phyloP scores from a whole-genome alignment of 768 basidiomycete species.

The Tulasnella sp. region DNA sequence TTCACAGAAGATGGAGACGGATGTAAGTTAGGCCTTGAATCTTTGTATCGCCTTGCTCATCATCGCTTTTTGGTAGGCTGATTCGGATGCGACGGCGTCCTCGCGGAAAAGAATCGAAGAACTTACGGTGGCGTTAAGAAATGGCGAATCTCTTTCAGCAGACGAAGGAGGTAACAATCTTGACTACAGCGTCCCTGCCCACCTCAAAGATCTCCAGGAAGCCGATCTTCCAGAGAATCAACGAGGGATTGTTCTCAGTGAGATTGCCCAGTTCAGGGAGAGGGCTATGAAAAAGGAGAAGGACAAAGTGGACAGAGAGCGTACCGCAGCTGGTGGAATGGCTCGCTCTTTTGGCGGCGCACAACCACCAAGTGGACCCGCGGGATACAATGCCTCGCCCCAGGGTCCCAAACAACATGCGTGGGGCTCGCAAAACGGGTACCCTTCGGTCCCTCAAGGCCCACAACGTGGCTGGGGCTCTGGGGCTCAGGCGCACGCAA shows the following conservation, averaged over 20 bases:
- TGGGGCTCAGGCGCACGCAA: conserved; percentile 57
- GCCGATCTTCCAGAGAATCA: conserved; percentile 92
- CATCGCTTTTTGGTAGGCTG: conserved; percentile 13
- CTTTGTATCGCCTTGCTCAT: background rate
- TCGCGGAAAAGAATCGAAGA: conserved; percentile 14
- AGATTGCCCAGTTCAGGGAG: conserved; percentile 94
- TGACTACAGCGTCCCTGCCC: conserved; percentile 86
- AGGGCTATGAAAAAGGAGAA: conserved; percentile 83
- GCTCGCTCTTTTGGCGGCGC: conserved; percentile 13
- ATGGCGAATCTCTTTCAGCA: conserved; percentile 3
- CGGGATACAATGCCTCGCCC: background rate
- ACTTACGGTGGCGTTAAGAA: conserved; percentile 13
- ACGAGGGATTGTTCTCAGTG: conserved; percentile 86
- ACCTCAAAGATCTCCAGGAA: conserved; percentile 91
- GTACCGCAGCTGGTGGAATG: background rate
- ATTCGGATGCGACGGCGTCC: conserved; percentile 9
- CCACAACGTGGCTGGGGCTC: conserved; percentile 47
- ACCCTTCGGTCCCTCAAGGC: conserved; percentile 24
- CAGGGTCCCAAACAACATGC: conserved; percentile 50
- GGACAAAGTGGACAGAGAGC: conserved; percentile 47
- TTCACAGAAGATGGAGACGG: conserved; percentile 64
- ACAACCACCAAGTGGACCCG: conserved; percentile 46
- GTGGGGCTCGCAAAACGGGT: conserved; percentile 48
- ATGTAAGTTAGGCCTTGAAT: conserved; percentile 42
- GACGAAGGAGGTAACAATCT: conserved; percentile 11